These are phyloP conservation scores for Cyclotella kingstonii DNA, from an alignment of 108 stramenopile species.

Conservation along the genomic window DNA sequence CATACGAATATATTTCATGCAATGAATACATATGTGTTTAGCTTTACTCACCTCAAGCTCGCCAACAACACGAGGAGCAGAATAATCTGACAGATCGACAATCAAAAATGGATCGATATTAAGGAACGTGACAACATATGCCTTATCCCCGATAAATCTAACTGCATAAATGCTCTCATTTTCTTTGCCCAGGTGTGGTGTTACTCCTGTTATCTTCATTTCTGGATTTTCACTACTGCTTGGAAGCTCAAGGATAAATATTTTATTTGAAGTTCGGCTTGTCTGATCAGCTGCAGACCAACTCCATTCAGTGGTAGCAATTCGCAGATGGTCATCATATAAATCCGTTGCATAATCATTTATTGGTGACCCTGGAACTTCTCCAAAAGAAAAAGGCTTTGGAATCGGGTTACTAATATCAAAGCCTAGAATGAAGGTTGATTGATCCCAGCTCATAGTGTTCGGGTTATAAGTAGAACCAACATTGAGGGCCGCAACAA, in stretches of 20 bases:
- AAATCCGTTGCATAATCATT: slow-evolving; percentile 44
- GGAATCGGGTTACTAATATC: slow-evolving; percentile 20
- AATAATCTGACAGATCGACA: slow-evolving; percentile 23
- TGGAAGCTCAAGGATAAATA: slow-evolving; percentile 42
- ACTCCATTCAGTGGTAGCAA: slow-evolving; percentile 35
- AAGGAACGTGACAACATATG: slow-evolving; percentile 43
- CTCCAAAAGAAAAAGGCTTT: slow-evolving; percentile 17
- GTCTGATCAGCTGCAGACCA: slow-evolving; percentile 15
- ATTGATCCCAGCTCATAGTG: slow-evolving; percentile 20
- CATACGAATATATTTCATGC: neutral
- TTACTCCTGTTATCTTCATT: slow-evolving; percentile 34
- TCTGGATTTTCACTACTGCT: slow-evolving; percentile 8
- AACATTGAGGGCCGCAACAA: slow-evolving; percentile 17
- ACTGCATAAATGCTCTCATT: slow-evolving; percentile 37
- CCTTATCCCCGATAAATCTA: slow-evolving; percentile 38
- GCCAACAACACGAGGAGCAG: slow-evolving; percentile 33
- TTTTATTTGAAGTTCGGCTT: slow-evolving; percentile 34
- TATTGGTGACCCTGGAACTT: slow-evolving; percentile 33
- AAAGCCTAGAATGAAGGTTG: slow-evolving; percentile 45
- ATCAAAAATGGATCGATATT: slow-evolving; percentile 38
- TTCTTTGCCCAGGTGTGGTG: slow-evolving; percentile 42
- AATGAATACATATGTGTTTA: neutral
- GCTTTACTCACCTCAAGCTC: slow-evolving; percentile 29
- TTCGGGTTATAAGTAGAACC: slow-evolving; percentile 20
- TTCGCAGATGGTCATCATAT: slow-evolving; percentile 40